Evolutionary conservation across 805 yeast genomes (phyloP), one percentile per base, ranked within the genome.

Genomic region (Jamesozyma rosinii): DNA sequence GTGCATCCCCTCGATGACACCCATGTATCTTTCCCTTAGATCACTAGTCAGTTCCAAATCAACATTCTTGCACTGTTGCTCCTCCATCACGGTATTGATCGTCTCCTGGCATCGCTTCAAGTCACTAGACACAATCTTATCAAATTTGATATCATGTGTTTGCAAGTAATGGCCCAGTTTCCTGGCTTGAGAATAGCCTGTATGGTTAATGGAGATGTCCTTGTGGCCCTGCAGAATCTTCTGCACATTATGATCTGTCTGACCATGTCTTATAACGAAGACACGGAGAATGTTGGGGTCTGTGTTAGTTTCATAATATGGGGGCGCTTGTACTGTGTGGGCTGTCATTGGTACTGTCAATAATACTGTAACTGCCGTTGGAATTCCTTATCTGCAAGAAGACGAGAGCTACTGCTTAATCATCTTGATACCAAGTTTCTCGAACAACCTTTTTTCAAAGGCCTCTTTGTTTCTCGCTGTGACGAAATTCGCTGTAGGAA

Each of bases 201-300:
- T 69, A 0, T 64, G 72, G 54, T 85, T 85, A 43, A 87, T 56
- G 17, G 76, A 72, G 4, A 79, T 75, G 55, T 86, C 81, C 37
- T 53, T 54, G 55, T 86, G 95, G 1, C 95, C 95, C 61, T 86
- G 95, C 32, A 86, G 61, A 39, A 82, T 81, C 61, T 77, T 81
- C 42, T 72, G 57, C 32, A 71, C 69, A 57, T 86, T 86, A 61
- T 81, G 79, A 44, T 79, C 79, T 0, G 95, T 86, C 58, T 83
- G 92, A 1, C 95, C 95, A 53, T 86, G 95, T 54, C 95, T 75
- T 4, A 86, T 75, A 4, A 85, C 59, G 49, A 81, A 80, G 2
- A 83, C 53, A 21, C 83, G 65, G 1, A 76, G 57, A 8, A 61
- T 50, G 4, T 58, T 49, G 3, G 61, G 53, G 49, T 71, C 69